A percentile compares a stretch with the other conserved stretches of the same genome.
These are phyloP conservation scores for Pinus taeda DNA, from an alignment of 75 land plant genomes.

Conservation along the genomic window DNA sequence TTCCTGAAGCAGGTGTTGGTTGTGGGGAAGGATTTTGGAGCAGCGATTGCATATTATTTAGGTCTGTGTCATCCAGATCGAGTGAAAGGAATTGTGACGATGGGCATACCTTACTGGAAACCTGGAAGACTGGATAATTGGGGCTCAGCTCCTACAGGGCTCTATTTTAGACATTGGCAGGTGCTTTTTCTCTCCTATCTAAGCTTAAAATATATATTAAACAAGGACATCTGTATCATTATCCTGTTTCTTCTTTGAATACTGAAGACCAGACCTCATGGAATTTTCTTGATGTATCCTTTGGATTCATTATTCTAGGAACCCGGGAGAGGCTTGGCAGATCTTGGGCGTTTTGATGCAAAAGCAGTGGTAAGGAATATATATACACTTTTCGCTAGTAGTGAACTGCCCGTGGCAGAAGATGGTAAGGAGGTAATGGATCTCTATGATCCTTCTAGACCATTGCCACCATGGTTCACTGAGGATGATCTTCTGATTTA, in stretches of 20 bases:
- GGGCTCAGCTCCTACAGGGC: conserved; percentile 36
- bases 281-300: neutral
- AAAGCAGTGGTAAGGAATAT: conserved; percentile 53
- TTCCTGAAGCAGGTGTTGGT: conserved; percentile 35
- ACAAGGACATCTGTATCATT: neutral
- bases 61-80: conserved; percentile 40
- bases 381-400: conserved; percentile 54
- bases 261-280: neutral
- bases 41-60: conserved; percentile 18
- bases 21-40: conserved; percentile 57
- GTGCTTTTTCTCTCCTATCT: conserved; percentile 8
- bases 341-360: conserved; percentile 63
- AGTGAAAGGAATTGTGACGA: conserved; percentile 34
- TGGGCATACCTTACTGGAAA: conserved; percentile 44
- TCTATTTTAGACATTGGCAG: conserved; percentile 52
- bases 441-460: conserved; percentile 36
- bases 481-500: conserved; percentile 53
- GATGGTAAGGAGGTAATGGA: conserved; percentile 66
- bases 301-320: conserved; percentile 25
- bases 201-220: neutral
- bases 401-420: conserved; percentile 40
- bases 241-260: neutral
- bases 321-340: conserved; percentile 73
- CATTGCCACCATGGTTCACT: conserved; percentile 58
- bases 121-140: neutral